Conservation (phyloP, 2,329 filamentous ascomycete genomes). For the Fonsecaea nubica region DNA sequence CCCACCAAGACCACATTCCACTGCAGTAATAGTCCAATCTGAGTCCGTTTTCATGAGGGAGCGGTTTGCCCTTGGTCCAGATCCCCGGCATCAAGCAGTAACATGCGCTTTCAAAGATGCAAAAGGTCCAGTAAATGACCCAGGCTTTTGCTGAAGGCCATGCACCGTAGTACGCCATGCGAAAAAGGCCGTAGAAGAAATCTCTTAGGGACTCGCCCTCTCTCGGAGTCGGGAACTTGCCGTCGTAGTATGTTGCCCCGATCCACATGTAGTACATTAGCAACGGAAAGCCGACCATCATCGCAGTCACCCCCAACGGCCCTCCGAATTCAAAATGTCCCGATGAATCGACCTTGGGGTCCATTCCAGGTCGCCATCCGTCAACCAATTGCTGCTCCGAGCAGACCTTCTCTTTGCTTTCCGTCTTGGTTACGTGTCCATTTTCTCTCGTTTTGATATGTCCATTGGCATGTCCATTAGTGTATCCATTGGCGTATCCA, state of each 20-base stretch:
- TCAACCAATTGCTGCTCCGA: constrained; percentile 45
- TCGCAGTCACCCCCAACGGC: constrained; percentile 74
- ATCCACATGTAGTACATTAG: constrained; percentile 99
- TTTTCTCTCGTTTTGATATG: constrained; percentile 31
- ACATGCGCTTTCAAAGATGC: constrained; percentile 79
- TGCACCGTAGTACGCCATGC: constrained; percentile 80
- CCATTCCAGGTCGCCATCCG: constrained; percentile 51
- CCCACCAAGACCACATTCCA: constrained; percentile 83
- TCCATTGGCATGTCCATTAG: constrained; percentile 20
- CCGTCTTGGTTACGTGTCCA: constrained; percentile 24
- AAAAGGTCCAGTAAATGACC: constrained; percentile 93
- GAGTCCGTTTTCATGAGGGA: constrained; percentile 80
- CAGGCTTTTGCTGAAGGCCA: constrained; percentile 84
- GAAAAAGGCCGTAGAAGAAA: constrained; percentile 73
- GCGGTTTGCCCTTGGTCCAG: constrained; percentile 84
- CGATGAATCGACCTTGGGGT: constrained; percentile 54
- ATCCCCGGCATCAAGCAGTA: constrained; percentile 90
- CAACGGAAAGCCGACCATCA: constrained; percentile 92
- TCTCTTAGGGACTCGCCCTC: constrained; percentile 71
- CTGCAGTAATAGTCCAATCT: constrained; percentile 96
- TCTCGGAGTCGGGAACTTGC: constrained; percentile 73
- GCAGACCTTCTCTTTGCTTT: constrained; percentile 14
- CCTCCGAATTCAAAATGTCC: constrained; percentile 83
- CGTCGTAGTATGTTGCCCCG: constrained; percentile 89
- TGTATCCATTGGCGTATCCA: constrained; percentile 20